Base-by-base conservation (phyloP, 257 asterid species). In the Plantago major region DNA sequence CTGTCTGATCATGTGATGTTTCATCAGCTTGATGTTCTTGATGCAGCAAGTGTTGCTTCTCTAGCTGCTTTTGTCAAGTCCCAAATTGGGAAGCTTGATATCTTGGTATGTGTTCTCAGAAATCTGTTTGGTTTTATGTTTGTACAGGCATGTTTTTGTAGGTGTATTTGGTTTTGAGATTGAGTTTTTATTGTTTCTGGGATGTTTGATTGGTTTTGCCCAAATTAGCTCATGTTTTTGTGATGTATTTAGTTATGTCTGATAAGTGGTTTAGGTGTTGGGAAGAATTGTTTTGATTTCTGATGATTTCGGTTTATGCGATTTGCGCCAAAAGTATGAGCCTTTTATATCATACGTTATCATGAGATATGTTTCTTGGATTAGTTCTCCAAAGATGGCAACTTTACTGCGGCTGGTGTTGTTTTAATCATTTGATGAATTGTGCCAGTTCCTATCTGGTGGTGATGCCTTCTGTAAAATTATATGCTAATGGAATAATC, bases 21-120 rank as follows among this genome's bases (percentile, higher is more conserved):
- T 67, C 89, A 85, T 63, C 88, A 76, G 66, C 90, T 80, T 63
- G 82, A 82, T 62, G 88, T 82, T 0, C 26, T 64, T 54, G 74
- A 82, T 38, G 42, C 45, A 3, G 12, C 63, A 6, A 81, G 79
- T 54, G 46, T 79, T 47, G 63, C 71, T 69, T 56, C 82, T 37
- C 75, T 86, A 4, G 78, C 74, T 13, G 73, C 70, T 5, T 81
- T 81, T 45, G 11, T 86, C 16, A 69, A 70, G 30, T 71, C 72
- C 33, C 76, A 46, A 0, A 51, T 78, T 49, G 83, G 81, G 37
- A 80, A 73, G 73, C 83, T 83, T 18, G 90, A 83, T 71, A 71
- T 73, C 55, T 70, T 81, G 79, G 87, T 81, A 78, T 17, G 9
- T 30, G n/a, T 13, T 16, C 11, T 22, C 47, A 58, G 12, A 28